These are phyloP conservation scores for Potentilla sterilis DNA, from an alignment of 306 rosid genomes.

Conservation along the genomic window DNA sequence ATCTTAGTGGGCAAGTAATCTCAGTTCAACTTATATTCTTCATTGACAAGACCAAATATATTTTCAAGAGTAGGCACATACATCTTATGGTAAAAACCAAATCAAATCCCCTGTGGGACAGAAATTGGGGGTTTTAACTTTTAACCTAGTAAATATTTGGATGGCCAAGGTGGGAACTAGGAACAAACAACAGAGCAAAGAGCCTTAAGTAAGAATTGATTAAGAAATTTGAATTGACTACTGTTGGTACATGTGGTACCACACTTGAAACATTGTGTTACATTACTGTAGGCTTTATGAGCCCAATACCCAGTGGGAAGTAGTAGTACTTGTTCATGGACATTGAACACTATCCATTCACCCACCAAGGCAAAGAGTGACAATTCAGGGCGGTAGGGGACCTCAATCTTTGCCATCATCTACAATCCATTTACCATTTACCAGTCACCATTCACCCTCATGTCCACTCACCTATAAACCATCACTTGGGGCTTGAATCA, in stretches of 20 bases:
- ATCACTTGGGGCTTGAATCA: background rate
- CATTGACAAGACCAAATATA: background rate
- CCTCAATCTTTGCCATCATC: background rate
- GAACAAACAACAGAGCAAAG: background rate
- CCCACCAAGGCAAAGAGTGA: constrained; percentile 24
- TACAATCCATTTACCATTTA: background rate
- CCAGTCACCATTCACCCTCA: background rate
- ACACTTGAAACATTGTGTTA: constrained; percentile 9
- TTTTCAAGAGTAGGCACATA: background rate
- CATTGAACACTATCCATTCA: constrained; percentile 12
- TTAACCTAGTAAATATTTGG: no score
- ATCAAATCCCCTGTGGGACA: background rate
- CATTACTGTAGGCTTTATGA: constrained; percentile 9
- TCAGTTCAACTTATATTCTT: background rate
- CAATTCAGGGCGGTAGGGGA: constrained; percentile 29
- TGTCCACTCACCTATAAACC: background rate
- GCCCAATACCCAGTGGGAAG: constrained; percentile 22
- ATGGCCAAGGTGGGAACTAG: no score
- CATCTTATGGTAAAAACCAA: background rate
- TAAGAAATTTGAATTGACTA: background rate
- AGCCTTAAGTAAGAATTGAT: background rate
- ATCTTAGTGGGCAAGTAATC: background rate
- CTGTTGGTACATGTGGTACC: constrained; percentile 24
- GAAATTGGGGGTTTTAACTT: no score
- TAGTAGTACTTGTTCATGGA: constrained; percentile 7